Base-by-base conservation (phyloP, 176 grass and related monocot genomes). In the Carex cristatella region DNA sequence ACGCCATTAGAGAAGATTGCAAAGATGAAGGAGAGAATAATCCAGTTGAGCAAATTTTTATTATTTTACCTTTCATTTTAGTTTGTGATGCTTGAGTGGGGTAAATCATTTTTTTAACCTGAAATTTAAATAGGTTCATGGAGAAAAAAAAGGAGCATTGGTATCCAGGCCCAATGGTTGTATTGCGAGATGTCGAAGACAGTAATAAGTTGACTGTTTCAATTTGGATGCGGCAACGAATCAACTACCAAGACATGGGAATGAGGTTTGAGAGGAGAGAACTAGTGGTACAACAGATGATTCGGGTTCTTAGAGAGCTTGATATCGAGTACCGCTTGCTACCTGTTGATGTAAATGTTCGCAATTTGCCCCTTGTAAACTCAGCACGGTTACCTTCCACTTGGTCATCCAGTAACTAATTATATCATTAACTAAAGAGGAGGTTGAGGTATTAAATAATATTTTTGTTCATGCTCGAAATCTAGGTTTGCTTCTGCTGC, bases 141-240 rank as follows among this genome's bases (percentile, higher is more conserved):
- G 89, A 92, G 85, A 98, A 89, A 86, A 95, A 98, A 87, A 98
- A 89, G 86, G 95, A 98, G 40, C 93, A 98, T 1, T 95, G 95
- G 95, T 95, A 98, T 82, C 95, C 93, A n/a, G 69, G 83, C 3
- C 85, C 93, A 4, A 86, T 85, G 61, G 88, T 98, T 35, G 93
- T 95, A 35, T 87, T 98, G 16, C 87, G 91, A 61, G 95, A 95
- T 31, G 91, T 98, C 1, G 91, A 92, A 28, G 89, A 93, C 46
- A 93, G 85, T 28, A 95, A 98, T 83, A 93, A 88, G 27, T 73
- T 98, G 7, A 92, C 76, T 62, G 49, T 88, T 53, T 93, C 95
- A 42, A 93, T 98, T 72, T 98, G 95, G 95, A 90, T 89, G 86
- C 84, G 91, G 38, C 95, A 98, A 46, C 90, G 91, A 2, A 98